Base-by-base conservation (phyloP, 768 basidiomycete species). In the Mycena belliarum region DNA sequence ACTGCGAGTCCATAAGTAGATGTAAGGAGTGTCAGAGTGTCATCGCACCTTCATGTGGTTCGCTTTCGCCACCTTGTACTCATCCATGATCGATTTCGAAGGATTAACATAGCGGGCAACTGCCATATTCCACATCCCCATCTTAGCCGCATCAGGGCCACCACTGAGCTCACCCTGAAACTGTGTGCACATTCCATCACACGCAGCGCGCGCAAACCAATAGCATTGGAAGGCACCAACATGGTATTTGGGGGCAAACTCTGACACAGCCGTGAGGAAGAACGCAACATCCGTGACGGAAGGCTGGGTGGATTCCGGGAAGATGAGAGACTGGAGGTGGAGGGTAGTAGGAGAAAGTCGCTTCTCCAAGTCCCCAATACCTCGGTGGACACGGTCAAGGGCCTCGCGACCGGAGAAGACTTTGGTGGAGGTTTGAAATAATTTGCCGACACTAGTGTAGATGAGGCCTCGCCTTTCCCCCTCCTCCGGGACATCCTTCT, bases 151-250 rank as follows among this genome's bases (percentile, higher is more conserved):
- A 23, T 57, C 37, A 5, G 14, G 24, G 3, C 55, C 49, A n/a
- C 24, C 32, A 6, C 15, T 12, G 18, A 57, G 21, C 11, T 14
- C 44, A 11, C 55, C 55, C 9, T 37, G 23, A 18, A 57, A 57
- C 16, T 33, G 18, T 3, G 55, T 32, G 14, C 44, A 42, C 45
- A 57, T n/a, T 24, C 55, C 49, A 11, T 57, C 55, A n/a, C 41
- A 45, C 12, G 55, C 49, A 11, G 55, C 55, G 15, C 44, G 55
- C n/a, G 55, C 49, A 26, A 57, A 57, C 55, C 49, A 57, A 15
- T 18, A 51, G 35, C 25, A 20, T 26, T 57, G 55, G 25, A 44
- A 57, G 15, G 50, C 55, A 21, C 55, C 55, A 3, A 50, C 43
- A 26, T 57, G 55, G 18, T 57, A 45, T 18, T 38, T 42, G 1